Conservation (phyloP, 805 yeast genomes). For the Kuraishia hungarica region DNA sequence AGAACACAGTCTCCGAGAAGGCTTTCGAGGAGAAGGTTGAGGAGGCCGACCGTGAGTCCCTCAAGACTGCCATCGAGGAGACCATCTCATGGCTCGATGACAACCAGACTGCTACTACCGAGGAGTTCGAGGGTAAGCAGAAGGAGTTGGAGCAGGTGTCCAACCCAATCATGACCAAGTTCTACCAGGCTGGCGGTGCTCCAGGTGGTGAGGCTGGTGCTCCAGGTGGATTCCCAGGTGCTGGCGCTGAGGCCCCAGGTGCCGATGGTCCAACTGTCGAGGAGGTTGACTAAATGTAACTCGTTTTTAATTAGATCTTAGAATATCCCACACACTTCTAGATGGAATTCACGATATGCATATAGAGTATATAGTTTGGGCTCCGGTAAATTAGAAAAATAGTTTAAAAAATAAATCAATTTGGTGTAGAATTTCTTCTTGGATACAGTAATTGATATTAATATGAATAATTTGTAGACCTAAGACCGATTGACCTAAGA, state of each 20-base stretch:
- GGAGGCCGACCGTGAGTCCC: slow-evolving; percentile 38
- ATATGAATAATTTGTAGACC: no score
- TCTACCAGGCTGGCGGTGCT: slow-evolving; percentile 91
- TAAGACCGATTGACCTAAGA: no score
- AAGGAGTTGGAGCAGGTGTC: slow-evolving; percentile 93
- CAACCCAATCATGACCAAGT: slow-evolving; percentile 94
- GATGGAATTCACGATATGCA: background rate
- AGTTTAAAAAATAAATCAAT: no score
- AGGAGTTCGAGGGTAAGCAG: slow-evolving; percentile 87
- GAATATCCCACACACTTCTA: background rate
- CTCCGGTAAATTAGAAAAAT: background rate
- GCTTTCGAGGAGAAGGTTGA: slow-evolving; percentile 29
- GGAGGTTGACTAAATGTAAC: slow-evolving; percentile 55
- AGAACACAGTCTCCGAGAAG: slow-evolving; percentile 29
- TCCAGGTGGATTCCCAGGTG: slow-evolving; percentile 42
- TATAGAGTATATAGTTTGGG: background rate
- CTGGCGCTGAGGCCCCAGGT: slow-evolving; percentile 31
- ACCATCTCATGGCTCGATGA: slow-evolving; percentile 87
- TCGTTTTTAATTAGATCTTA: background rate
- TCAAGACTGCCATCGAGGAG: slow-evolving; percentile 76
- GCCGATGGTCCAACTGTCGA: slow-evolving; percentile 69
- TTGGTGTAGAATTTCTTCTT: background rate
- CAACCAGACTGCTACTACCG: slow-evolving; percentile 86
- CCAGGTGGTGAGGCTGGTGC: slow-evolving; percentile 52
- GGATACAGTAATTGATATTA: no score